phyloP scores from a whole-genome alignment of 371 early-diverging fungal species.

The Coemansia sp. region DNA sequence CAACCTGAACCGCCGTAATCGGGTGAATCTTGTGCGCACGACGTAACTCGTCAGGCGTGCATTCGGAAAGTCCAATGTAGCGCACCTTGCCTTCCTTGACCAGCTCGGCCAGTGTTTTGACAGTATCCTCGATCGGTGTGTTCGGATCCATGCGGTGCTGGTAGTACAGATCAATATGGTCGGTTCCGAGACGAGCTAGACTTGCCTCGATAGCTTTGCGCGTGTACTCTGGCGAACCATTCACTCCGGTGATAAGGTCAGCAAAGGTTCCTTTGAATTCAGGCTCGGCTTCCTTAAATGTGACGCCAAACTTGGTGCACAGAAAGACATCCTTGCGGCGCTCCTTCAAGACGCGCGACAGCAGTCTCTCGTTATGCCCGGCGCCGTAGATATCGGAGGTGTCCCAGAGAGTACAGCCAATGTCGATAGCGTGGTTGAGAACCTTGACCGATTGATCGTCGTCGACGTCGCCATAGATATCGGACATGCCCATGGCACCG shows the following conservation, averaged over 20 bases:
- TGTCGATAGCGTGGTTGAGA: conserved; percentile 44
- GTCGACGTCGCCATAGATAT: conserved; percentile 28
- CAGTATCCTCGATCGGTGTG: conserved; percentile 59
- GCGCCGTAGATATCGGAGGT: conserved; percentile 44
- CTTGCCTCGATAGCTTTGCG: conserved; percentile 52
- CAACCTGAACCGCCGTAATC: conserved; percentile 62
- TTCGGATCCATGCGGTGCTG: conserved; percentile 58
- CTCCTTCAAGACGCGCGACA: conserved; percentile 49
- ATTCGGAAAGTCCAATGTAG: conserved; percentile 63
- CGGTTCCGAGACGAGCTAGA: conserved; percentile 44
- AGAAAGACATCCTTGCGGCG: conserved; percentile 54
- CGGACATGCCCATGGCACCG: conserved; percentile 42
- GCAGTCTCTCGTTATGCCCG: conserved; percentile 51
- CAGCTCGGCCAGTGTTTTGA: conserved; percentile 59
- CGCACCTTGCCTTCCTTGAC: conserved; percentile 62
- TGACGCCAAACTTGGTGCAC: conserved; percentile 55
- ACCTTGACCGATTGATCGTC: conserved; percentile 47
- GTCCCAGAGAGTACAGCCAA: conserved; percentile 43
- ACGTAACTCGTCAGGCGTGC: conserved; percentile 55
- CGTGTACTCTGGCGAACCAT: conserved; percentile 57
- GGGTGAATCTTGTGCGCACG: conserved; percentile 66
- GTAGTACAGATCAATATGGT: conserved; percentile 61
- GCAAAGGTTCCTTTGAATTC: conserved; percentile 1
- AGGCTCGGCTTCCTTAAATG: conserved; percentile 16
- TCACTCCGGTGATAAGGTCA: conserved; percentile 24